phyloP scores from a whole-genome alignment of 2,329 filamentous ascomycete genomes.

The Cercospora brassicicola region DNA sequence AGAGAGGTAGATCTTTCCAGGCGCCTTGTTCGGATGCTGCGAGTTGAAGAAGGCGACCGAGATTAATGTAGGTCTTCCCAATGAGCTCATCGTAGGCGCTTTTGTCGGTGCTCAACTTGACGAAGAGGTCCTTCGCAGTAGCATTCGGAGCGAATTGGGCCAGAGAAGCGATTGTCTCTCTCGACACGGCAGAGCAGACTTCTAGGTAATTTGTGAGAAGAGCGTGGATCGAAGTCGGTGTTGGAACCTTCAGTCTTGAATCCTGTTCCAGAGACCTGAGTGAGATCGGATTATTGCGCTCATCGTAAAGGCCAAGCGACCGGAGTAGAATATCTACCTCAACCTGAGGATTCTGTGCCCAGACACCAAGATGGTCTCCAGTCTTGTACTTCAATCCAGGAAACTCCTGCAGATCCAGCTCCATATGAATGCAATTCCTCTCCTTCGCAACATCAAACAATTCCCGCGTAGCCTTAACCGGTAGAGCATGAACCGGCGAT shows the following conservation, averaged over 20 bases:
- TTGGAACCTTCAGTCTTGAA: slow-evolving; percentile 40
- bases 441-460: slow-evolving; percentile 39
- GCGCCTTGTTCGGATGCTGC: slow-evolving; percentile 24
- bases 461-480: slow-evolving; percentile 38
- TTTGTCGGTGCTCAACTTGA: slow-evolving; percentile 37
- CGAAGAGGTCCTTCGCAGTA: slow-evolving; percentile 37
- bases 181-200: slow-evolving; percentile 45
- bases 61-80: slow-evolving; percentile 39
- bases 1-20: slow-evolving; percentile 48
- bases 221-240: slow-evolving; percentile 43
- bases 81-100: slow-evolving; percentile 39
- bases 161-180: slow-evolving; percentile 43
- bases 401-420: slow-evolving; percentile 42
- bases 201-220: slow-evolving; percentile 52
- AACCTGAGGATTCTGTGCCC: slow-evolving; percentile 43
- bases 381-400: slow-evolving; percentile 46
- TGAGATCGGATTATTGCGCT: slow-evolving; percentile 27
- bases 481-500: slow-evolving; percentile 39
- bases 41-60: slow-evolving; percentile 42
- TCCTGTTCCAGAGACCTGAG: slow-evolving; percentile 36
- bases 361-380: slow-evolving; percentile 47
- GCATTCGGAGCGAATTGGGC: slow-evolving; percentile 44
- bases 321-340: slow-evolving; percentile 42
- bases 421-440: slow-evolving; percentile 46
- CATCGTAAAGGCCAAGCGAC: slow-evolving; percentile 33